Conservation (phyloP, 306 rosid genomes). For the Comarum palustre region DNA sequence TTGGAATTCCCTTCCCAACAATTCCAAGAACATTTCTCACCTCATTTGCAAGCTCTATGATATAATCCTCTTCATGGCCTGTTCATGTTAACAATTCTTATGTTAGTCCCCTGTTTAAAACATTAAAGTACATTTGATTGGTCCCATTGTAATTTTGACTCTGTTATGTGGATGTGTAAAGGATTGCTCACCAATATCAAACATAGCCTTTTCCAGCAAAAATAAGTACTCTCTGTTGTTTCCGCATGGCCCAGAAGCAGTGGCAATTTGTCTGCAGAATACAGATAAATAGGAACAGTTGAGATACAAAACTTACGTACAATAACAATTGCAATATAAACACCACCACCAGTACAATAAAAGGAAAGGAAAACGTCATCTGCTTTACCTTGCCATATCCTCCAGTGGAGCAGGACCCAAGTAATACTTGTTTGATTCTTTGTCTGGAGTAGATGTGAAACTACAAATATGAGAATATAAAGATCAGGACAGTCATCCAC, state of each 20-base stretch:
- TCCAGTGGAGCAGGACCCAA: slow-evolving; percentile 90
- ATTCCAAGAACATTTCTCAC: slow-evolving; percentile 77
- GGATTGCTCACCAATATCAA: slow-evolving; percentile 59
- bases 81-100: slow-evolving; percentile 11
- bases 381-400: slow-evolving; percentile 79
- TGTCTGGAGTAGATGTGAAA: slow-evolving; percentile 89
- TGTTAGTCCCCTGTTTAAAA: background rate
- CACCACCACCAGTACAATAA: background rate
- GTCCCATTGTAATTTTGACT: background rate
- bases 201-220: slow-evolving; percentile 78
- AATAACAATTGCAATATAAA: background rate
- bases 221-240: slow-evolving; percentile 84
- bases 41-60: slow-evolving; percentile 87
- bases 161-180: background rate
- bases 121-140: background rate
- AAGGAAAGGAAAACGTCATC: background rate
- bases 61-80: slow-evolving; percentile 81
- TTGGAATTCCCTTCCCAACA: slow-evolving; percentile 35
- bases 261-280: slow-evolving; percentile 86
- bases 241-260: slow-evolving; percentile 95
- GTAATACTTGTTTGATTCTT: slow-evolving; percentile 74
- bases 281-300: slow-evolving; percentile 10
- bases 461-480: slow-evolving; percentile 35
- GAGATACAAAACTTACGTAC: background rate
- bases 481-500: slow-evolving; percentile 23